Evolutionary conservation across 2,329 filamentous ascomycete species (phyloP), one percentile per base, ranked within the genome.

Genomic region (Podosphaera leucotricha): DNA sequence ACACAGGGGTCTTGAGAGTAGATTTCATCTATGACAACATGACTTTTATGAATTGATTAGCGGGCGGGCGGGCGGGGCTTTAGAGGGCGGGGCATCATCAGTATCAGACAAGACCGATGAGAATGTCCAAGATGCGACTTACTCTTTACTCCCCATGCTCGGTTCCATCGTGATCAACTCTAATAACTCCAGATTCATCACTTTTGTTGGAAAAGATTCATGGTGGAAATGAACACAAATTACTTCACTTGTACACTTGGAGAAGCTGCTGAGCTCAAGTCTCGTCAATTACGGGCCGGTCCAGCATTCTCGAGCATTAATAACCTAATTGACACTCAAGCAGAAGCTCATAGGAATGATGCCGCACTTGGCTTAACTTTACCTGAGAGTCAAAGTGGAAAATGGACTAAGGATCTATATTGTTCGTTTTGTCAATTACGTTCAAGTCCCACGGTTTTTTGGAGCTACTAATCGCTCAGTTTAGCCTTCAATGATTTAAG

Each of bases 161-260:
- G 11, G 11, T 6, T 11, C 11, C 11, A 6, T 11, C 24, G 24
- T 28, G 11, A 28, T 28, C 24, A 28, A 28, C 24, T 6, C 6
- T 11, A 6, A 11, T 28, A 6, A 6, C 24, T 28, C 1, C 24
- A 11, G 11, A 28, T 28, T 11, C 24, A 28, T 28, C 6, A 28
- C n/a, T 28, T 28, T 11, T 11, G 6, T 28, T 11, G 24, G 24
- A 28, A 11, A 28, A 6, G 24, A 28, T 28, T 28, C 11, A 28
- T 11, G 6, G 24, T 28, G 24, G 11, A 33, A 33, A 38, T 21
- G 18, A 3, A n/a, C 37, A 11, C 43, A 30, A 48, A 48, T 28
- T 75, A 76, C 55, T 77, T 77, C 52, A 66, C 66, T 2, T 77
- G 72, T 54, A 75, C 71, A 0, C 61, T 77, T 2, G 72, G 70